phyloP scores from a whole-genome alignment of 1,284 basidiomycete species.

The Apiotrichum sp. region DNA sequence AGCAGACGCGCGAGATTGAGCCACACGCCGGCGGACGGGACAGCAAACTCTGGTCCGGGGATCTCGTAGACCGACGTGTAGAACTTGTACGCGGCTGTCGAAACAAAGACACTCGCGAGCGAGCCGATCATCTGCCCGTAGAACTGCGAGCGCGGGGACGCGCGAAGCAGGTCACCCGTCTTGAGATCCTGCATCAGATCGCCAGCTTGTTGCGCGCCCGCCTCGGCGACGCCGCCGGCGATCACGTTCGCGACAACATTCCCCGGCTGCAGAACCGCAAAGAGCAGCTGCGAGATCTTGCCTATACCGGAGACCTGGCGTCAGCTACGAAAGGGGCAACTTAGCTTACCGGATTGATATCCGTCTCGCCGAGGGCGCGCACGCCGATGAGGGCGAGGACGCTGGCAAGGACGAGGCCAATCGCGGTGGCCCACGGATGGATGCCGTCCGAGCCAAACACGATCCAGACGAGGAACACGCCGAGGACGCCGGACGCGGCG shows the following conservation, averaged over 20 bases:
- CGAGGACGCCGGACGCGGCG: conserved; percentile 57
- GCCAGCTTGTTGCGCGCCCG: conserved; percentile 92
- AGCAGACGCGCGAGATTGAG: conserved; percentile 83
- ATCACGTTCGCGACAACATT: conserved; percentile 94
- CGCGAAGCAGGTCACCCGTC: conserved; percentile 82
- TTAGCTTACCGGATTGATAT: conserved; percentile 66
- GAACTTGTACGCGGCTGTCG: conserved; percentile 76
- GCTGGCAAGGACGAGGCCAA: conserved; percentile 77
- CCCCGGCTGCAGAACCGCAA: conserved; percentile 88
- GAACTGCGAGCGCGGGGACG: conserved; percentile 80
- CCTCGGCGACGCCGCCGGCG: conserved; percentile 91
- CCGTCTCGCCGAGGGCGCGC: conserved; percentile 84
- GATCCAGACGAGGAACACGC: conserved; percentile 73
- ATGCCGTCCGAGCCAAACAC: conserved; percentile 87
- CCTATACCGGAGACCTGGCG: conserved; percentile 72
- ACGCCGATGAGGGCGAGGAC: conserved; percentile 83
- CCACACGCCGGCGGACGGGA: conserved; percentile 77
- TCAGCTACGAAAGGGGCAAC: background rate
- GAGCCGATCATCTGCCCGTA: conserved; percentile 84
- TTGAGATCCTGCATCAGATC: conserved; percentile 99
- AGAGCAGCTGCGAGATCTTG: conserved; percentile 89
- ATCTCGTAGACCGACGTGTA: conserved; percentile 77
- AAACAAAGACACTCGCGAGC: conserved; percentile 77
- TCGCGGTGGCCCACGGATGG: conserved; percentile 83
- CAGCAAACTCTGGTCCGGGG: conserved; percentile 80